Percentiles rank a stretch among this genome's conserved stretches.
Evolutionary conservation across 306 rosid species (phyloP).

Genomic region (Vigna radiata): DNA sequence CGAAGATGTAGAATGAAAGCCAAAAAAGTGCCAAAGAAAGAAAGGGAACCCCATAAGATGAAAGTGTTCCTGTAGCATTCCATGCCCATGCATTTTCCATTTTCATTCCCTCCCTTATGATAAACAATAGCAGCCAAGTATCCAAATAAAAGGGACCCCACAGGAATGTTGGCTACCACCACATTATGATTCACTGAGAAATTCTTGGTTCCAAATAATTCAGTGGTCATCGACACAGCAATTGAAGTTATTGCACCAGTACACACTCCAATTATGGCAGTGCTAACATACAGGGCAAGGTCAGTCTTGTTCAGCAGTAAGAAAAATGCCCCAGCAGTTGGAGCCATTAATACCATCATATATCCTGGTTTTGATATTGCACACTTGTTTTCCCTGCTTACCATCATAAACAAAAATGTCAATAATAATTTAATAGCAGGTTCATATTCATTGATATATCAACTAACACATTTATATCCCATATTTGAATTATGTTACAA

Average conservation of each 20-base stretch:
- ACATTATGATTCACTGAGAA: conserved; percentile 83
- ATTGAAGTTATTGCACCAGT: conserved; percentile 82
- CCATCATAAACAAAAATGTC: not conserved
- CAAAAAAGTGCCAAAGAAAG: conserved; percentile 58
- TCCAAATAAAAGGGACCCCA: conserved; percentile 76
- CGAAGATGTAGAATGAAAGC: conserved; percentile 56
- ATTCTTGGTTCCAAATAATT: conserved; percentile 66
- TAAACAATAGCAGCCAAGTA: conserved; percentile 65
- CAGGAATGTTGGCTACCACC: conserved; percentile 73
- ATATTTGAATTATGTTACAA: conserved; percentile 15
- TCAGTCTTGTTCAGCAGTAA: conserved; percentile 54
- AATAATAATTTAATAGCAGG: not conserved
- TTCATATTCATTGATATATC: conserved; percentile 35
- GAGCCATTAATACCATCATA: conserved; percentile 56
- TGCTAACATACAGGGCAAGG: conserved; percentile 54
- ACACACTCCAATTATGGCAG: conserved; percentile 71
- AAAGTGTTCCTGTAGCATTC: conserved; percentile 68
- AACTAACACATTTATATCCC: conserved; percentile 38
- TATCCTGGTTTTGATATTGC: conserved; percentile 62
- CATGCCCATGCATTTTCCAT: conserved; percentile 73
- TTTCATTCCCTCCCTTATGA: conserved; percentile 47
- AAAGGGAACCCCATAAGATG: conserved; percentile 70
- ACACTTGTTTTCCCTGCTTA: conserved; percentile 52
- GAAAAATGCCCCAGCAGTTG: conserved; percentile 66
- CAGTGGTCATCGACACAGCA: conserved; percentile 68